Base-by-base conservation (phyloP, 225 moss, liverwort and hornwort species). In the Sphagnum contortum region DNA sequence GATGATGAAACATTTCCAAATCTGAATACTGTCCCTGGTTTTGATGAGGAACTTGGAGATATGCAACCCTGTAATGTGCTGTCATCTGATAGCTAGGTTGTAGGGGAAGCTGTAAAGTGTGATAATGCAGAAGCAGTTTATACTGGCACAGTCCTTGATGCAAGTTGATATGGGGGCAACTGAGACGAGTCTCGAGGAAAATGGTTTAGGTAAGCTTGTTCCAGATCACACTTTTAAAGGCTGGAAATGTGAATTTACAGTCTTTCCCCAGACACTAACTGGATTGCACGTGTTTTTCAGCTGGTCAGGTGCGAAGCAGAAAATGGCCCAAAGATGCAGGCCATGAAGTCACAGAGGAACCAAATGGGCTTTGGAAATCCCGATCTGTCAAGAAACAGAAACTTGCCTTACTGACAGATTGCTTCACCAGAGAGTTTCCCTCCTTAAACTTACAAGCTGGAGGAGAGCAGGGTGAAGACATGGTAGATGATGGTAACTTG, bases 161-260 rank as follows among this genome's bases (percentile, higher is more conserved):
- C 61, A 48, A 50, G 63, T 63, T n/a, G 63, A 45, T 46, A 63
- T 63, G 61, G 47, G 48, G 61, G 61, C 61, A 9, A 50, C 63
- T n/a, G 63, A 50, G 12, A 49, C 12, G 48, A 63, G 63, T 48
- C 63, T n/a, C 63, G n/a, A 48, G 7, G 48, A 63, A 48, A 63
- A 50, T 13, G 49, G 47, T 5, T n/a, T 4, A 63, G 63, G 63
- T 63, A 50, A 63, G 12, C n/a, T 13, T 8, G 57, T 58, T 12
- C 13, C 13, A 58, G 8, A 6, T 58, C 3, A 58, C 13, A 12
- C 3, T 58, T 12, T 58, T 12, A 58, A 58, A 44, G 5, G 44
- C 57, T 58, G 13, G 57, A 12, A 11, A 58, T 44, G 13, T 3
- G 44, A 58, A 44, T 44, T 58, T 13, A 44, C 6, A 12, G 1